phyloP scores from a whole-genome alignment of 192 early-diverging fungal species.

The Tieghemiomyces parasiticus region DNA sequence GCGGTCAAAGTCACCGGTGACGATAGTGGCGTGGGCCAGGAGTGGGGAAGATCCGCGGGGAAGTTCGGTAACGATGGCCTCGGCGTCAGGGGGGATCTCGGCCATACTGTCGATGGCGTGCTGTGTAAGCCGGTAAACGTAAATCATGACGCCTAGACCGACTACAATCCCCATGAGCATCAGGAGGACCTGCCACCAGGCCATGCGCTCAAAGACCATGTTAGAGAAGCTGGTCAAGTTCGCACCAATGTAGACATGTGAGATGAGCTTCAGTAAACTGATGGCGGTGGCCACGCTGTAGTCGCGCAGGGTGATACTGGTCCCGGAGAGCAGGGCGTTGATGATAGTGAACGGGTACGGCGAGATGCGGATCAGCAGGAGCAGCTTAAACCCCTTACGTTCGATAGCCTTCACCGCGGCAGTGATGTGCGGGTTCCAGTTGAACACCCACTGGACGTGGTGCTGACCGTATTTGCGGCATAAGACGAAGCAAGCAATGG shows the following conservation, averaged over 20 bases:
- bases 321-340: conserved; percentile 38
- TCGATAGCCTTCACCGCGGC: conserved; percentile 39
- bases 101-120: neutral
- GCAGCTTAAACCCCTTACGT: conserved; percentile 43
- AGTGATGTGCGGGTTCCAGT: conserved; percentile 29
- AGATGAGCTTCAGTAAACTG: conserved; percentile 34
- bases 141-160: conserved; percentile 6
- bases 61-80: neutral
- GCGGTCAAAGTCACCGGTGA: neutral
- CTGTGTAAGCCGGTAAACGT: conserved; percentile 8
- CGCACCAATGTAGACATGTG: conserved; percentile 46
- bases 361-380: conserved; percentile 47
- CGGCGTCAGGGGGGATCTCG: conserved; percentile 1
- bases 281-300: conserved; percentile 35
- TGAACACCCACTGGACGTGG: conserved; percentile 24
- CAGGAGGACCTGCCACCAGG: conserved; percentile 2
- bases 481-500: conserved; percentile 34
- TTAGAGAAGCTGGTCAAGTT: conserved; percentile 14
- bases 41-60: neutral
- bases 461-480: conserved; percentile 30
- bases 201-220: neutral
- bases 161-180: neutral
- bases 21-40: neutral
- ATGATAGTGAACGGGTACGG: conserved; percentile 58
- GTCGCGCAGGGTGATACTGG: conserved; percentile 28